Conservation (phyloP, 257 asterid genomes). For the Capsicum chinense region DNA sequence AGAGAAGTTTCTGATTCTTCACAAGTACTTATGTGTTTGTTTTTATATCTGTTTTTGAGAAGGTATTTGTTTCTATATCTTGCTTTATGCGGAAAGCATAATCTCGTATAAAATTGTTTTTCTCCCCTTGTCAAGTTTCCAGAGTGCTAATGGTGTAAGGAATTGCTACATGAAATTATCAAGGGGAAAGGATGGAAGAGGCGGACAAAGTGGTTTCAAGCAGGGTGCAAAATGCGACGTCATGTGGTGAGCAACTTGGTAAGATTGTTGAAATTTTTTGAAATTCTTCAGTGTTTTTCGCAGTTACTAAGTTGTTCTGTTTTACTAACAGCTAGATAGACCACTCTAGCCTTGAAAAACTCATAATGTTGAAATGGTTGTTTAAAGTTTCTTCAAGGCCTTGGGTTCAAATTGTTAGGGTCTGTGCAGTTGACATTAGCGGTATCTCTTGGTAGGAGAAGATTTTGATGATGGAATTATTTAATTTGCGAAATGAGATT, state of each 20-base stretch:
- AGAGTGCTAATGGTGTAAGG: neutral
- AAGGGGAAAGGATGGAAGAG: neutral
- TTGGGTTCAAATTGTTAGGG: neutral
- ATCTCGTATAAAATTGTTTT: neutral
- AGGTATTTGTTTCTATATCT: neutral
- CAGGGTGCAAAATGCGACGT: neutral
- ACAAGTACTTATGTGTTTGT: neutral
- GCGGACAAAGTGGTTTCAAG: neutral
- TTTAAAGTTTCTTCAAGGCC: neutral
- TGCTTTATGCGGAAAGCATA: neutral
- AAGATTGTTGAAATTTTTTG: neutral
- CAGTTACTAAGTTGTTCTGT: neutral
- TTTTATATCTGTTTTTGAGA: neutral
- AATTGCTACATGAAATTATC: neutral
- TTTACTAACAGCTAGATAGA: neutral
- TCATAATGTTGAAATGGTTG: neutral
- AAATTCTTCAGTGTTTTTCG: neutral
- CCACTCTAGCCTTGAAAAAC: constrained; percentile 1
- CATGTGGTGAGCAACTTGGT: neutral
- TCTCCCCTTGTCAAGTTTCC: neutral
- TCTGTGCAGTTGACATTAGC: no score
- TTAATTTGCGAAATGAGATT: no score
- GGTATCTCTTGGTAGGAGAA: no score
- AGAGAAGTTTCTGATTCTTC: neutral
- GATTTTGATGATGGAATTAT: no score